These are phyloP conservation scores for Beverwykella pulmonaria DNA, from an alignment of 495 filamentous ascomycete genomes.

Conservation along the genomic window DNA sequence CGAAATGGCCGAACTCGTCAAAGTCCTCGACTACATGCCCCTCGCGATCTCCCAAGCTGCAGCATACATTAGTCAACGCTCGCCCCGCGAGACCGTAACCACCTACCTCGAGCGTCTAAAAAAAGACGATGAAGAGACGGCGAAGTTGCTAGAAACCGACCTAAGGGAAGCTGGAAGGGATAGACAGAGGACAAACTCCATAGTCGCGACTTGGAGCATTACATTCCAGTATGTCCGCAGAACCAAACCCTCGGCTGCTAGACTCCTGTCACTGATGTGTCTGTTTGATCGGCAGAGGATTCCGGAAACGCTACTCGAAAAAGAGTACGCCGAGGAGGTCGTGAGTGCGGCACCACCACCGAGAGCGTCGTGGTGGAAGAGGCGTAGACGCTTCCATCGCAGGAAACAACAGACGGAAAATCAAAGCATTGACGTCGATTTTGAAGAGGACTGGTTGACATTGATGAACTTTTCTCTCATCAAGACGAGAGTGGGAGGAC, in stretches of 20 bases:
- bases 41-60: constrained; percentile 34
- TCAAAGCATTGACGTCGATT: constrained; percentile 3
- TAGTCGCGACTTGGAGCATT: constrained; percentile 52
- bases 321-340: constrained; percentile 5
- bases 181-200: constrained; percentile 47
- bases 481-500: constrained; percentile 24
- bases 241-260: constrained; percentile 33
- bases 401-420: background rate
- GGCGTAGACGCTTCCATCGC: background rate
- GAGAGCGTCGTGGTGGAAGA: background rate
- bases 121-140: constrained; percentile 46
- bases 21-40: constrained; percentile 34
- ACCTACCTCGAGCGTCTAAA: constrained; percentile 47
- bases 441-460: constrained; percentile 25
- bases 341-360: background rate
- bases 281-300: constrained; percentile 39
- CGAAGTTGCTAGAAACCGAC: constrained; percentile 47
- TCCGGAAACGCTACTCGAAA: constrained; percentile 31
- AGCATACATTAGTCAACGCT: constrained; percentile 27
- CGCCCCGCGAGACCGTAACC: constrained; percentile 40
- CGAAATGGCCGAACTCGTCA: constrained; percentile 18
- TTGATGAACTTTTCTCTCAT: constrained; percentile 34
- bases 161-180: constrained; percentile 49
- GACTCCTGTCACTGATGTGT: constrained; percentile 38
- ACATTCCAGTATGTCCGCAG: constrained; percentile 51